These are phyloP conservation scores for Candida boleticola DNA, from an alignment of 805 yeast genomes.

Conservation along the genomic window DNA sequence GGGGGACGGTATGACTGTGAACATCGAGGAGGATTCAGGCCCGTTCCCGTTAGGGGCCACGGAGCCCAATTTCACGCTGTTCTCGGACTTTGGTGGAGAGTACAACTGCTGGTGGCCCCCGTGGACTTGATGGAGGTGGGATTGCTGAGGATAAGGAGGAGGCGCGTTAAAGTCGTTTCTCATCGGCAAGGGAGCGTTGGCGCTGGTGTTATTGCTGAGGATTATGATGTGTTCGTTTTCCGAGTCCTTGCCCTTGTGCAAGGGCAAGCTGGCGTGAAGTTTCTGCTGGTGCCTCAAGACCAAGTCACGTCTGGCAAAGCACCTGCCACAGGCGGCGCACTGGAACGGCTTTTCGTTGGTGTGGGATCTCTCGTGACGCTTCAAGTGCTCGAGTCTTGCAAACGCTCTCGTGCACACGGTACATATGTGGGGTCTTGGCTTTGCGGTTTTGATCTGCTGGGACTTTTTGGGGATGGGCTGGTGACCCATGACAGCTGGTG, in stretches of 20 bases:
- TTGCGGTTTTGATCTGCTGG: constrained; percentile 80
- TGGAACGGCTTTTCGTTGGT: constrained; percentile 96
- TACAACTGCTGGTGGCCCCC: not conserved
- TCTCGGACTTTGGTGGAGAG: constrained; percentile 3
- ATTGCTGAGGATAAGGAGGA: not conserved
- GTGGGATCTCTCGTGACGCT: constrained; percentile 90
- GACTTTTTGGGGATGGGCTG: constrained; percentile 87
- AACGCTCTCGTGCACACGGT: constrained; percentile 90
- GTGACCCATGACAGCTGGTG: constrained; percentile 11
- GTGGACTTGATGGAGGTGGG: not conserved
- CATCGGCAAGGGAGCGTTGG: constrained; percentile 47
- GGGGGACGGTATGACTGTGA: constrained; percentile 22
- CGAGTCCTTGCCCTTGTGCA: constrained; percentile 28
- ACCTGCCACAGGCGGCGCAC: constrained; percentile 94
- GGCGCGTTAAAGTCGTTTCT: not conserved
- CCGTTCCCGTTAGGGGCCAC: not conserved
- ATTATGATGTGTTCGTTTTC: constrained; percentile 51
- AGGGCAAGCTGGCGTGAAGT: constrained; percentile 61
- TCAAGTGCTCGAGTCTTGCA: constrained; percentile 91
- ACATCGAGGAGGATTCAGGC: not conserved
- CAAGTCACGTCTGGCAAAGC: constrained; percentile 87
- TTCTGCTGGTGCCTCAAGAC: constrained; percentile 94
- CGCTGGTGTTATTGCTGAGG: constrained; percentile 49
- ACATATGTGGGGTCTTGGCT: constrained; percentile 93
- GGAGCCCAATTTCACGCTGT: not conserved